A percentile compares a stretch with the other conserved stretches of the same genome.
Evolutionary conservation across 2,329 filamentous ascomycete species (phyloP).

Genomic region (Penicillium aurantiogriseum): DNA sequence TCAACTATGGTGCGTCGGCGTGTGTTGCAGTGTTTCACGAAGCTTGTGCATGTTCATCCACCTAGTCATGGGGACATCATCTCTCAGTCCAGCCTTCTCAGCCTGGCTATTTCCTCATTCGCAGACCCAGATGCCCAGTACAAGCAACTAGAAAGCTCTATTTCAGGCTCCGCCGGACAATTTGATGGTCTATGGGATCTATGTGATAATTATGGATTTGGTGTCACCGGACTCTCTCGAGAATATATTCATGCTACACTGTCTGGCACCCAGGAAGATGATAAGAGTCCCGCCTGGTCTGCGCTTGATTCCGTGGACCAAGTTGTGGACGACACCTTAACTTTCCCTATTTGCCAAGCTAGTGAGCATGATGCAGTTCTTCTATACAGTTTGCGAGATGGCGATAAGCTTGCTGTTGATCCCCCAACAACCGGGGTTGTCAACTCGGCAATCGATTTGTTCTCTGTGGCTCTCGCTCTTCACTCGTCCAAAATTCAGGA

Average conservation of each 20-base stretch:
- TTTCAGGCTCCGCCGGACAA: slow-evolving; percentile 81
- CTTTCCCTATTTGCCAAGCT: slow-evolving; percentile 71
- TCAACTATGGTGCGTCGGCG: slow-evolving; percentile 90
- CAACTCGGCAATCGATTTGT: slow-evolving; percentile 89
- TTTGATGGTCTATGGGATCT: slow-evolving; percentile 97
- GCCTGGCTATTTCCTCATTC: slow-evolving; percentile 85
- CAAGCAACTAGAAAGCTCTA: slow-evolving; percentile 82
- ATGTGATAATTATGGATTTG: slow-evolving; percentile 90
- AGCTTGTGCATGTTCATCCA: slow-evolving; percentile 84
- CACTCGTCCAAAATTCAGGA: slow-evolving; percentile 92
- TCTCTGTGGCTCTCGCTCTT: slow-evolving; percentile 84
- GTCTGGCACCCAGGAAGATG: slow-evolving; percentile 66
- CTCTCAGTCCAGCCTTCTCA: slow-evolving; percentile 86
- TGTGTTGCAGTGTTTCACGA: slow-evolving; percentile 92
- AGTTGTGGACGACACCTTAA: slow-evolving; percentile 44
- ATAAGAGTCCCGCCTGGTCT: slow-evolving; percentile 48
- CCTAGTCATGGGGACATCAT: slow-evolving; percentile 80
- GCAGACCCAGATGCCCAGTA: slow-evolving; percentile 78
- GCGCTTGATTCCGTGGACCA: slow-evolving; percentile 40
- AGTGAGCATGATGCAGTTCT: slow-evolving; percentile 85
- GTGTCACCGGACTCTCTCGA: slow-evolving; percentile 79
- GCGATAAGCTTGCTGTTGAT: slow-evolving; percentile 59
- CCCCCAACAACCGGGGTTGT: slow-evolving; percentile 90
- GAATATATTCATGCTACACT: slow-evolving; percentile 72
- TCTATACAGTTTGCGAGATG: slow-evolving; percentile 62